Base-by-base conservation (phyloP, 2,329 filamentous ascomycete genomes). In the Orbilia ellipsospora region DNA sequence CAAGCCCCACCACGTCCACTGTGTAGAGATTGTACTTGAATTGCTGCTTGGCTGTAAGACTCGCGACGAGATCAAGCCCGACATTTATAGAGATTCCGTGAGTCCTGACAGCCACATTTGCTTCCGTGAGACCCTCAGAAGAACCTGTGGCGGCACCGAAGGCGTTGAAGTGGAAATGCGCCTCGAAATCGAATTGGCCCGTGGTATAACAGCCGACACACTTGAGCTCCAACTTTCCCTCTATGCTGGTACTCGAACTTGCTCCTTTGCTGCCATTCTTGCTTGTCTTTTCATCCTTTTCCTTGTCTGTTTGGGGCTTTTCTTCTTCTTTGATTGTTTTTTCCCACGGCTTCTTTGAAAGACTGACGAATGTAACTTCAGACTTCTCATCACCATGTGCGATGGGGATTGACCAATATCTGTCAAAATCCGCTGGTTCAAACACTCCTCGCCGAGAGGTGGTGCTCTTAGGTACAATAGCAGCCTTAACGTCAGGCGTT, bases 181-280 rank as follows among this genome's bases (percentile, higher is more conserved):
- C 51, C 10, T 16, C 51, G 2, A 54, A 18, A 12, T 26, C 23
- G 51, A 54, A 54, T 28, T 18, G 1, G 10, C 51, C 51, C 28
- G 10, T n/a, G 1, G 51, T 26, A 16, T 54, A 54, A 20, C 51
- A 54, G 23, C 16, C 51, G 10, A 54, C 51, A 28, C 51, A 54
- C 12, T 54, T 28, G 18, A 54, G 18, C n/a, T 26, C 12, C 5
- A 54, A 13, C 10, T 8, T 12, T 26, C 18, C 51, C 10, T 10
- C 23, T 23, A 23, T 23, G 4, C 23, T 23, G 23, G 23, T 23
- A 23, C 23, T 23, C 23, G 23, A 23, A 23, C 23, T 23, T 23
- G 23, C 23, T 4, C 23, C 23, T 23, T 10, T 26, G 51, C 18
- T 51, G 2, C 23, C 51, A 4, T 26, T 54, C 28, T 54, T 28